A percentile compares a stretch with the other conserved stretches of the same genome.
Conservation (phyloP, 805 yeast species). For the Starmerella apicola region DNA sequence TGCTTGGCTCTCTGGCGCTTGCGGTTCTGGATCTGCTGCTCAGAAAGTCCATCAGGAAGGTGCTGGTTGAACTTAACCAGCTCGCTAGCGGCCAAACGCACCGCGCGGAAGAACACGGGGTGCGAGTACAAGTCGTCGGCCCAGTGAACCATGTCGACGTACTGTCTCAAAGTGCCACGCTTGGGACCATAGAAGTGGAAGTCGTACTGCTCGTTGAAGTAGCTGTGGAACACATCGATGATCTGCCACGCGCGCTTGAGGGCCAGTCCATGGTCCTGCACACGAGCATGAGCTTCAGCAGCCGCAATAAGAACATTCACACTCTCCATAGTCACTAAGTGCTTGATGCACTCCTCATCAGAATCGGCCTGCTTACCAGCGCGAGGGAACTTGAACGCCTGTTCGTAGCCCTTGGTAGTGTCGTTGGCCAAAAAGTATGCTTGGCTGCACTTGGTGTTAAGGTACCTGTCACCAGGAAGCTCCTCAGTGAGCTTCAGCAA, state of each 20-base stretch:
- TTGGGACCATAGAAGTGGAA: slow-evolving; percentile 89
- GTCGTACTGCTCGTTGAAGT: slow-evolving; percentile 76
- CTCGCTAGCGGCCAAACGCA: slow-evolving; percentile 43
- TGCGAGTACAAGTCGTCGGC: slow-evolving; percentile 59
- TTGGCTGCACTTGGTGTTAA: slow-evolving; percentile 78
- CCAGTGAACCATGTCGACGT: slow-evolving; percentile 68
- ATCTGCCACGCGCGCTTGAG: slow-evolving; percentile 65
- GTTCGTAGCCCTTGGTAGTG: slow-evolving; percentile 59
- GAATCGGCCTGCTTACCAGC: slow-evolving; percentile 41
- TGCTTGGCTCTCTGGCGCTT: slow-evolving; percentile 36
- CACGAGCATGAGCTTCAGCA: slow-evolving; percentile 68
- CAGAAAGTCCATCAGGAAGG: slow-evolving; percentile 23
- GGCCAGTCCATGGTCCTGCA: slow-evolving; percentile 56
- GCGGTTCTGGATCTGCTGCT: slow-evolving; percentile 26
- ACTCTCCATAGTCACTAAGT: slow-evolving; percentile 81
- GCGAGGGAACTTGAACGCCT: slow-evolving; percentile 51
- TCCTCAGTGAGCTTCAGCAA: slow-evolving; percentile 60
- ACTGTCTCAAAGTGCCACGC: slow-evolving; percentile 80
- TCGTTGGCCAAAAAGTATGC: slow-evolving; percentile 67
- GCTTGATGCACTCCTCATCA: slow-evolving; percentile 65
- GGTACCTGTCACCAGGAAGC: slow-evolving; percentile 82
- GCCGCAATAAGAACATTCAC: slow-evolving; percentile 76
- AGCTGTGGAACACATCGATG: slow-evolving; percentile 54
- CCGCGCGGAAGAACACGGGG: slow-evolving; percentile 60
- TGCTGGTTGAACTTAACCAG: slow-evolving; percentile 7